Percentiles rank a stretch among this genome's conserved stretches.
phyloP scores from a whole-genome alignment of 2,329 filamentous ascomycete genomes.

The Purpureocillium takamizusanense region DNA sequence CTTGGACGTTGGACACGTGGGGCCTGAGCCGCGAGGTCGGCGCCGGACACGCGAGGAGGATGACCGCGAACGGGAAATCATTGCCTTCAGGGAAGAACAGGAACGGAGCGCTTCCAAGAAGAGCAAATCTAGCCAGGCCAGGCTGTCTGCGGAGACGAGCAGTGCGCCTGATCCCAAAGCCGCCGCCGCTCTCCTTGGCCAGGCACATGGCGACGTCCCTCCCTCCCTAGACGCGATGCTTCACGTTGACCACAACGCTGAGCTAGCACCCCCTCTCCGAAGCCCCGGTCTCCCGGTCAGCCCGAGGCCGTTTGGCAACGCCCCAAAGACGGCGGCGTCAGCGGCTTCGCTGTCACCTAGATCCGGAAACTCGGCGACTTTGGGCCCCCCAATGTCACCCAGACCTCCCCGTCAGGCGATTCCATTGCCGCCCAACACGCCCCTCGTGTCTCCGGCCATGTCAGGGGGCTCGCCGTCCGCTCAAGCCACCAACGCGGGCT shows the following conservation, averaged over 20 bases:
- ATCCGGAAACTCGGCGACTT: conserved; percentile 33
- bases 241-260: conserved; percentile 24
- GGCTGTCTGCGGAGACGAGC: conserved; percentile 15
- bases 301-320: conserved; percentile 45
- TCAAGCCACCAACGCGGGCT: conserved; percentile 4
- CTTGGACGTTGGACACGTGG: conserved; percentile 57
- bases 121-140: conserved; percentile 38
- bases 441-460: conserved; percentile 39
- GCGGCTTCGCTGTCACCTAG: conserved; percentile 56
- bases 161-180: conserved; percentile 27
- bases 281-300: conserved; percentile 54
- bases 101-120: conserved; percentile 66
- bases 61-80: conserved; percentile 64
- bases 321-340: conserved; percentile 43
- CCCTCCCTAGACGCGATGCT: conserved; percentile 46
- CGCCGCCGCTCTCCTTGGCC: conserved; percentile 18
- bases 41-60: conserved; percentile 83
- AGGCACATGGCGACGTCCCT: conserved; percentile 28
- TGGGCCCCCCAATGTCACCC: conserved; percentile 49
- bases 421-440: conserved; percentile 61
- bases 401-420: conserved; percentile 66
- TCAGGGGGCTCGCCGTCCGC: conserved; percentile 3
- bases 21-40: conserved; percentile 57
- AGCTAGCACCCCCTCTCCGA: conserved; percentile 34
- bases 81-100: conserved; percentile 59